A percentile compares a stretch with the other conserved stretches of the same genome.
Conservation (phyloP, 768 basidiomycete species). For the Coprinopsis strossmayeri region DNA sequence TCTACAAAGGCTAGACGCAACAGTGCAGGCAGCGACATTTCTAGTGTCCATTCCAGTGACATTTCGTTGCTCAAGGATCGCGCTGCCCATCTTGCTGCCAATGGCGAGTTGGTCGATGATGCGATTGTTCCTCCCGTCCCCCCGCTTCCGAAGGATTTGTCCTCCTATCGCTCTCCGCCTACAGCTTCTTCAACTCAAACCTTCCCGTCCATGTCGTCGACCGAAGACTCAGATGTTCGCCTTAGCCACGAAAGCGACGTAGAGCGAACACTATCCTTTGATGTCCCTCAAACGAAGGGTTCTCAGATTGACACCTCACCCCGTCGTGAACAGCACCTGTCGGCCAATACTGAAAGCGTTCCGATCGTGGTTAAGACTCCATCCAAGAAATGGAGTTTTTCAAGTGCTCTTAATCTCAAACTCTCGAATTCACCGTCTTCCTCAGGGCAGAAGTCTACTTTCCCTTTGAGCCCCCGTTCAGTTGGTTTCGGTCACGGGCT, state of each 20-base stretch:
- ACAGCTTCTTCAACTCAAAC: constrained; percentile 47
- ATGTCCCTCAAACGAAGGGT: constrained; percentile 33
- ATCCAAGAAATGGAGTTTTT: constrained; percentile 96
- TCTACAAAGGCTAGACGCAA: constrained; percentile 64
- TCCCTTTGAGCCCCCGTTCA: constrained; percentile 61
- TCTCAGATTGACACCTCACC: constrained; percentile 30
- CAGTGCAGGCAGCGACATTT: constrained; percentile 83
- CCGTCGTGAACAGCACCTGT: constrained; percentile 19
- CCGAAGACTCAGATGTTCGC: constrained; percentile 38
- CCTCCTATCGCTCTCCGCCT: constrained; percentile 68
- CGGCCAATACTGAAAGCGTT: constrained; percentile 35
- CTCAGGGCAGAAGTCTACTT: constrained; percentile 47
- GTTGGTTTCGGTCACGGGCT: constrained; percentile 61
- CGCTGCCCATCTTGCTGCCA: constrained; percentile 50
- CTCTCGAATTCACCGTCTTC: constrained; percentile 61
- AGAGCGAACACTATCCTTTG: constrained; percentile 44
- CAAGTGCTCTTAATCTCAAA: constrained; percentile 75
- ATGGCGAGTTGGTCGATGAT: constrained; percentile 56
- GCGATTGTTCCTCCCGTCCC: constrained; percentile 85
- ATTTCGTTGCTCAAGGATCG: constrained; percentile 60
- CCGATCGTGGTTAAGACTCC: constrained; percentile 63
- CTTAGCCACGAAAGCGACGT: constrained; percentile 38
- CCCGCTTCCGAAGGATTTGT: constrained; percentile 84
- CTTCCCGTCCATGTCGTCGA: constrained; percentile 37
- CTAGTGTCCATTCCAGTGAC: constrained; percentile 68